Evolutionary conservation across 225 moss, liverwort and hornwort species (phyloP).

Genomic region (Physcomitrellopsis africana): DNA sequence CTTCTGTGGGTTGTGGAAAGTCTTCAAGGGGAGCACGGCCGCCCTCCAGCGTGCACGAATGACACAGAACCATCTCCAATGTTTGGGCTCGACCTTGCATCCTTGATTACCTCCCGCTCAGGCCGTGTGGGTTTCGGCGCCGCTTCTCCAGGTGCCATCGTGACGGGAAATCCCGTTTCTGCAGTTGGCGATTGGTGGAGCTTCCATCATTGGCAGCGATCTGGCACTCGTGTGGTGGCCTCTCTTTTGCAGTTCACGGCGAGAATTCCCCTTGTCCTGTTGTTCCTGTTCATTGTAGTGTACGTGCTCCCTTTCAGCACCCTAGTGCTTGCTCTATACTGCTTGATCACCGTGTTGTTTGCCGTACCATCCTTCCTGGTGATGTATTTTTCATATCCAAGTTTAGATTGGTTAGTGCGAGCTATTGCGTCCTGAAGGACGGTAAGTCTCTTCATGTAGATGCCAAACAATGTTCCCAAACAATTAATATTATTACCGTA

Average conservation of each 20-base stretch:
- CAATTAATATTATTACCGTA: too few relatives aligned
- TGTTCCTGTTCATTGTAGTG: conserved; percentile 77
- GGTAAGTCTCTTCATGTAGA: background rate
- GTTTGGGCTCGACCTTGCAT: conserved; percentile 20
- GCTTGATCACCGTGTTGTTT: conserved; percentile 73
- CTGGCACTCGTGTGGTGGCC: conserved; percentile 40
- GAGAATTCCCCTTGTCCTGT: conserved; percentile 76
- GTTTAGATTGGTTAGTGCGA: conserved; percentile 90
- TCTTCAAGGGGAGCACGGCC: conserved; percentile 45
- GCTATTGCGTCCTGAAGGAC: conserved; percentile 63
- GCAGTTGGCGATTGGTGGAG: conserved; percentile 48
- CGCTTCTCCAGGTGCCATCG: conserved; percentile 25
- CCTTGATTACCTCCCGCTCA: conserved; percentile 30
- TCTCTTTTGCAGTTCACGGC: conserved; percentile 70
- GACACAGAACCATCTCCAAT: conserved; percentile 35
- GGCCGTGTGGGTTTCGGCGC: conserved; percentile 22
- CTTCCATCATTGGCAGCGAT: conserved; percentile 48
- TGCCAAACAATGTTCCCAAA: background rate
- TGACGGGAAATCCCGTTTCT: conserved; percentile 22
- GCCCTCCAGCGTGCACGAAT: conserved; percentile 17
- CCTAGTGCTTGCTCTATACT: conserved; percentile 77
- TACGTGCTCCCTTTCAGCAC: conserved; percentile 89
- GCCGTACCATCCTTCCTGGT: conserved; percentile 88
- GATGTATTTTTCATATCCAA: conserved; percentile 89
- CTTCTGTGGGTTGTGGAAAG: conserved; percentile 91